Conservation (phyloP, 2,329 filamentous ascomycete genomes). For the Endothia cerciana region DNA sequence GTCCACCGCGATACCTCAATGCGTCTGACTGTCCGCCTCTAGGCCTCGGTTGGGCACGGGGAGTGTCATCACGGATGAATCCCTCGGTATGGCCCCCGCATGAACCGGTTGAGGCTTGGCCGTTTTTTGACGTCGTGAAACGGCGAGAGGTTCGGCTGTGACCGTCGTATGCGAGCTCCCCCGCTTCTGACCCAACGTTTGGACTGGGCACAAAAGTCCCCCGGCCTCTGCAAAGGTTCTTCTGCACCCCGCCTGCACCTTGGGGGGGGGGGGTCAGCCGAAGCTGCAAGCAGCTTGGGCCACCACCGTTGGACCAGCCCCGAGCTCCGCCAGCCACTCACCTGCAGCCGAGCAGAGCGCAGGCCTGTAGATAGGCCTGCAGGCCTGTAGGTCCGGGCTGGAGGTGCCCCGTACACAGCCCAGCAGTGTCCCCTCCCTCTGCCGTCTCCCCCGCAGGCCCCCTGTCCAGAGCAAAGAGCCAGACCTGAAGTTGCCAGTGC, state of each 20-base stretch:
- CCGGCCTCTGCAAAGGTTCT: not conserved
- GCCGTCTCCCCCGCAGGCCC: not conserved
- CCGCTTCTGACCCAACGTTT: not conserved
- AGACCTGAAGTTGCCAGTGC: not conserved
- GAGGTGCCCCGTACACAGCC: too few relatives aligned
- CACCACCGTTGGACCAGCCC: too few relatives aligned
- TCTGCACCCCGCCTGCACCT: not conserved
- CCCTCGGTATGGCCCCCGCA: not conserved
- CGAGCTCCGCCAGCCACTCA: not conserved
- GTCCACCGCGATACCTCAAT: too few relatives aligned
- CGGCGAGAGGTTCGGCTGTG: not conserved
- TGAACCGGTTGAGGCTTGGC: not conserved
- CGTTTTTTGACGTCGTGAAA: not conserved
- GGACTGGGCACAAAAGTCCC: not conserved
- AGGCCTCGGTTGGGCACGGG: not conserved
- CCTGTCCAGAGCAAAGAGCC: not conserved
- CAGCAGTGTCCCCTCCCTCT: too few relatives aligned
- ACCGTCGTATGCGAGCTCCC: not conserved
- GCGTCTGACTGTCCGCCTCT: not conserved
- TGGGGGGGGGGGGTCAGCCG: not conserved
- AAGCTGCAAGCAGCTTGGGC: not conserved
- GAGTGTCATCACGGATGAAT: not conserved
- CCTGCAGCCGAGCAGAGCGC: not conserved
- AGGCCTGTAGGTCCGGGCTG: not conserved
- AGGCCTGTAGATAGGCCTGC: not conserved